Conservation (phyloP, 208 protist genomes). For the Trypanosoma melophagium region DNA sequence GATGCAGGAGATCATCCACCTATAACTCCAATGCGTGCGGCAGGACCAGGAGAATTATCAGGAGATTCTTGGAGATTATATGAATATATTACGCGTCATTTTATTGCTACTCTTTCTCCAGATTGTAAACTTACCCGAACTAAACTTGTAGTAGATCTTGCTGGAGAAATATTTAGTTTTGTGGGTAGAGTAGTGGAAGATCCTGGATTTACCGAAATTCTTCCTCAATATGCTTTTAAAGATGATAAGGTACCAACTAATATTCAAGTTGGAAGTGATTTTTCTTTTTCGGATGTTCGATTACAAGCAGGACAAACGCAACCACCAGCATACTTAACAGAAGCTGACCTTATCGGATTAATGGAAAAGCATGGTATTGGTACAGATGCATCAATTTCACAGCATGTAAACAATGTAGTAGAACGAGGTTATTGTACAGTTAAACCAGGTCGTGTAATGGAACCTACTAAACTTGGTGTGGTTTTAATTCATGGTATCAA, state of each 20-base stretch:
- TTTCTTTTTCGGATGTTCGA: conserved; percentile 77
- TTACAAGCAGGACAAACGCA: conserved; percentile 85
- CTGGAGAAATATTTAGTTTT: conserved; percentile 76
- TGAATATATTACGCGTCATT: conserved; percentile 89
- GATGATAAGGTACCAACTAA: conserved; percentile 78
- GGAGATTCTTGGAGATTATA: conserved; percentile 87
- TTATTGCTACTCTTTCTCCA: conserved; percentile 83
- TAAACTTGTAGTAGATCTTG: conserved; percentile 76
- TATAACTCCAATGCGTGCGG: conserved; percentile 87
- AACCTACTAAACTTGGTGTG: conserved; percentile 94
- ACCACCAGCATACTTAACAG: conserved; percentile 95
- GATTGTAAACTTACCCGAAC: conserved; percentile 75
- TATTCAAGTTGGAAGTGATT: conserved; percentile 64
- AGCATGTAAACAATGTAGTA: conserved; percentile 97
- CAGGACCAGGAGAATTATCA: conserved; percentile 57
- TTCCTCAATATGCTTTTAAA: conserved; percentile 68
- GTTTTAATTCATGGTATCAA: conserved; percentile 92
- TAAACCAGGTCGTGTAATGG: conserved; percentile 79
- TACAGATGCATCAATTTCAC: conserved; percentile 99
- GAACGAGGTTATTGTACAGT: conserved; percentile 91
- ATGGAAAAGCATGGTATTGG: conserved; percentile 99
- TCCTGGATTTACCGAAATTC: conserved; percentile 83
- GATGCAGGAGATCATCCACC: conserved; percentile 92
- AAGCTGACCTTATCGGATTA: conserved; percentile 96
- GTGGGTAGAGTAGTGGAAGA: conserved; percentile 75